phyloP scores from a whole-genome alignment of 176 grass and related monocot genomes.

The Carex parvula region DNA sequence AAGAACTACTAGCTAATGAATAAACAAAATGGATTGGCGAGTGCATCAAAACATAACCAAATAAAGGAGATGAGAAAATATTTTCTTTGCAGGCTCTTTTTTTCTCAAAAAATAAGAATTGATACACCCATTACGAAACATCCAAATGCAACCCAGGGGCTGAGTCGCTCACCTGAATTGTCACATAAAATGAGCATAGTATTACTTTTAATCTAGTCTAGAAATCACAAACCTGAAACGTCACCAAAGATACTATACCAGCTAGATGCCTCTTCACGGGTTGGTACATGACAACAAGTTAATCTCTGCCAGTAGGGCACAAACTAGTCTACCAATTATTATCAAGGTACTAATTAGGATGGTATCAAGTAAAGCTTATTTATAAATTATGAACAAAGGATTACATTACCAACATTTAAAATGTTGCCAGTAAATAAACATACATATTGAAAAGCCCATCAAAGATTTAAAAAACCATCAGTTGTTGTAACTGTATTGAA shows the following conservation, averaged over 20 bases:
- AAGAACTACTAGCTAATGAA: neutral
- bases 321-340: neutral
- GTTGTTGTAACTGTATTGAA: neutral
- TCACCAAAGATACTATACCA: neutral
- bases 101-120: slow-evolving; percentile 41
- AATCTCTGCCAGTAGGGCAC: neutral
- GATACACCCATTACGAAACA: slow-evolving; percentile 43
- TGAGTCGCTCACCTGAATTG: slow-evolving; percentile 37
- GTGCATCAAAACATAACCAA: slow-evolving; percentile 5
- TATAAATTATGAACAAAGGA: neutral
- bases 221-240: neutral
- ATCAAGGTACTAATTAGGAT: neutral
- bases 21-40: neutral
- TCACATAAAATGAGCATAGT: neutral
- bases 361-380: neutral
- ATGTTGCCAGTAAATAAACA: neutral
- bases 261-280: neutral
- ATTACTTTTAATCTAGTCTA: neutral
- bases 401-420: neutral
- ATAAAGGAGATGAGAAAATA: neutral
- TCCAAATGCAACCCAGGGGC: slow-evolving; percentile 41
- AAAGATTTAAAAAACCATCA: neutral
- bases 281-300: neutral
- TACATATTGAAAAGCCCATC: neutral
- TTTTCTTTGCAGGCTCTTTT: neutral